These are phyloP conservation scores for Pythium sp. DNA, from an alignment of 352 stramenopile genomes.

Conservation along the genomic window DNA sequence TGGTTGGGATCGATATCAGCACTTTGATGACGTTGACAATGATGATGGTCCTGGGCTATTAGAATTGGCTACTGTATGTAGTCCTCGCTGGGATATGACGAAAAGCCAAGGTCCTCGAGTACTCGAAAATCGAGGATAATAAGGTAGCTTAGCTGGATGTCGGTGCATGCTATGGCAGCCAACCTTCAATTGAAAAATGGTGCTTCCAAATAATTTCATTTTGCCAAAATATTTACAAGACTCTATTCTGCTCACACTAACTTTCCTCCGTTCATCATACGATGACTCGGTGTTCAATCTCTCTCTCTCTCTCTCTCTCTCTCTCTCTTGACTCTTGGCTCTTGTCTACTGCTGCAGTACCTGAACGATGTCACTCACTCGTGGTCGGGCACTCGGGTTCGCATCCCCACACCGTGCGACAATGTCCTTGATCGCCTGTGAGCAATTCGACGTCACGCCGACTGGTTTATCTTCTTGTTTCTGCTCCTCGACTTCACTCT, in stretches of 20 bases:
- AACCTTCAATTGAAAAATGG: background rate
- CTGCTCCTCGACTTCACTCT: conserved; percentile 3
- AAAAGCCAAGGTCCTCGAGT: background rate
- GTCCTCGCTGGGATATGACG: background rate
- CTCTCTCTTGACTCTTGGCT: background rate
- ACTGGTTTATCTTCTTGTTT: background rate
- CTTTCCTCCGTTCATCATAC: background rate
- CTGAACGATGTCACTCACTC: background rate
- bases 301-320: background rate
- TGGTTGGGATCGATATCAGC: background rate
- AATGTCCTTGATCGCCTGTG: background rate
- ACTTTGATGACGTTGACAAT: background rate
- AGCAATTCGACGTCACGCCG: background rate
- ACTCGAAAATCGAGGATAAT: background rate
- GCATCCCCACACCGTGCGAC: background rate
- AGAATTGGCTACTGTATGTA: background rate
- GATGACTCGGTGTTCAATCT: background rate
- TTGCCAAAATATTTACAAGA: background rate
- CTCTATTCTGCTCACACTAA: background rate
- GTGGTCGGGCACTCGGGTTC: background rate
- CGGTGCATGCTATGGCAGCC: background rate
- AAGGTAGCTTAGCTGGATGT: background rate
- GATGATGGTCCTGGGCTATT: background rate
- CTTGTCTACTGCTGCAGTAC: background rate
- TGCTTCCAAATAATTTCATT: background rate